These are phyloP conservation scores for Colletotrichum zoysiae DNA, from an alignment of 2,329 filamentous ascomycete species.

Conservation along the genomic window DNA sequence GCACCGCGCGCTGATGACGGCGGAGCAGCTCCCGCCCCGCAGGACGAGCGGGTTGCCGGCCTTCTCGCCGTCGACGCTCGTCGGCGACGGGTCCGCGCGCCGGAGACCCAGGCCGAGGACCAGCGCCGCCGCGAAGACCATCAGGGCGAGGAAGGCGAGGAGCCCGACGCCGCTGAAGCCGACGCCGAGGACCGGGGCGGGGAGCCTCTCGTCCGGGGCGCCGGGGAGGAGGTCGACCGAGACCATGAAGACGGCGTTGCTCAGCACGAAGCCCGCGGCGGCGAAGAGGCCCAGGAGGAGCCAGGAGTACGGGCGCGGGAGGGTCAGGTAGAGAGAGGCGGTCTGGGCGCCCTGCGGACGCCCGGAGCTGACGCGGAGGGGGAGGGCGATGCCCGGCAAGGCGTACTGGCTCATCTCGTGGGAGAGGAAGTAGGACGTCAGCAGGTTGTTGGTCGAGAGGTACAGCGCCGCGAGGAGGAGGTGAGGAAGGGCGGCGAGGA, in stretches of 20 bases:
- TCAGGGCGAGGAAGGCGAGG: constrained; percentile 55
- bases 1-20: constrained; percentile 64
- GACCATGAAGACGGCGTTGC: constrained; percentile 52
- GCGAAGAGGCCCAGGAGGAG: constrained; percentile 58
- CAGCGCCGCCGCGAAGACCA: constrained; percentile 51
- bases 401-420: constrained; percentile 63
- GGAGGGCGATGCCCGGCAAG: constrained; percentile 45
- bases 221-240: constrained; percentile 46
- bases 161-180: constrained; percentile 60
- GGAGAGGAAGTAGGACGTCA: constrained; percentile 63
- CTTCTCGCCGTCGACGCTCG: constrained; percentile 51
- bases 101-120: constrained; percentile 56
- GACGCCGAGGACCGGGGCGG: constrained; percentile 48
- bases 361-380: constrained; percentile 62
- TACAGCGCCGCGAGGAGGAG: constrained; percentile 63
- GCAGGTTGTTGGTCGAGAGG: constrained; percentile 59
- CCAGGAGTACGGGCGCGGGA: constrained; percentile 61
- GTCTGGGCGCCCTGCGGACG: constrained; percentile 59
- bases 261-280: constrained; percentile 60
- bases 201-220: constrained; percentile 22
- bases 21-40: constrained; percentile 62
- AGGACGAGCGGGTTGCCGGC: constrained; percentile 64
- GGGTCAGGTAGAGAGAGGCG: constrained; percentile 62
- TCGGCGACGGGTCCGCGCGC: constrained; percentile 53
- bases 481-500: constrained; percentile 63